phyloP scores from a whole-genome alignment of 768 basidiomycete genomes.

The Russula vinacea region DNA sequence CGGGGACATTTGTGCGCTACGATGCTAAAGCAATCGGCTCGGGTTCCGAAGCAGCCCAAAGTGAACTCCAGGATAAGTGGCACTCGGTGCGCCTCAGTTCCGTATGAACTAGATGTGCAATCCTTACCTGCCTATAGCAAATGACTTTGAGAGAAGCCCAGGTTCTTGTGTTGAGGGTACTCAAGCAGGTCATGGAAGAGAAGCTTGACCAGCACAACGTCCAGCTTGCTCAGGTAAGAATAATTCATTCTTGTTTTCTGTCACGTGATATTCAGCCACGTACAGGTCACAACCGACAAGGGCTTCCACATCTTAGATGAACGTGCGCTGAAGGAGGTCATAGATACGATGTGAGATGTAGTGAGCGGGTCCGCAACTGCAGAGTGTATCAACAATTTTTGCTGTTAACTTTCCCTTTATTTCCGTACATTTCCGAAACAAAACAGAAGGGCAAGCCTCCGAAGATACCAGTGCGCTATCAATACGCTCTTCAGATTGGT shows the following conservation, averaged over 20 bases:
- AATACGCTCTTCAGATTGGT: neutral
- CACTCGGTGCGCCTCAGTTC: slow-evolving; percentile 61
- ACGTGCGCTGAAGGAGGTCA: slow-evolving; percentile 72
- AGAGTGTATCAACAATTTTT: slow-evolving; percentile 15
- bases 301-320: slow-evolving; percentile 93
- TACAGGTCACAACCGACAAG: slow-evolving; percentile 69
- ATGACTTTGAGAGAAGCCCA: slow-evolving; percentile 91
- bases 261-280: neutral
- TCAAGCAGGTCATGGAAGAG: slow-evolving; percentile 99
- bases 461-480: neutral
- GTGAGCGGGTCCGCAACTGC: slow-evolving; percentile 7
- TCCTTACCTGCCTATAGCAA: slow-evolving; percentile 54
- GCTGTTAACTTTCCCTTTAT: neutral
- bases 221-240: slow-evolving; percentile 81
- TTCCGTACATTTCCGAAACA: neutral
- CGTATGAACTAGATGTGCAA: neutral
- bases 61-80: slow-evolving; percentile 95
- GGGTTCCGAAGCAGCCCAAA: slow-evolving; percentile 96
- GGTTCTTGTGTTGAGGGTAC: slow-evolving; percentile 75
- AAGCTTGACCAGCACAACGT: slow-evolving; percentile 99
- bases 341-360: slow-evolving; percentile 69
- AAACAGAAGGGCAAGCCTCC: neutral
- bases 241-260: neutral
- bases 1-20: slow-evolving; percentile 94
- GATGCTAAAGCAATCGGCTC: slow-evolving; percentile 99